Evolutionary conservation across 2,329 filamentous ascomycete species (phyloP).

Genomic region (Fusarium sterilihyphosum): DNA sequence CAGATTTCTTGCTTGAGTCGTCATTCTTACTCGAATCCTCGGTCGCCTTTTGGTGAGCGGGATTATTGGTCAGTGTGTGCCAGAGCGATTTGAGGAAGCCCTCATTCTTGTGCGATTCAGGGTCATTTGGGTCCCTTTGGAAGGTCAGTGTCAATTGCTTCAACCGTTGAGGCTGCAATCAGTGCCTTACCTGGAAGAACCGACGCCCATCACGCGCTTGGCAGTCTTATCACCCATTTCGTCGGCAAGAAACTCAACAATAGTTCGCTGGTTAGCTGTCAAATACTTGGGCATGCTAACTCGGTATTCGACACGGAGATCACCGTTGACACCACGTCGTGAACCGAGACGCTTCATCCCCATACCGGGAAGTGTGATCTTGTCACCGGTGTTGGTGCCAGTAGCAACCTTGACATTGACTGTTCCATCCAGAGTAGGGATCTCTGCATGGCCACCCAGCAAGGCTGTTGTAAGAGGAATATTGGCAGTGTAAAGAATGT

Average conservation of each 20-base stretch:
- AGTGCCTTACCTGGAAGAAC: slow-evolving; percentile 47
- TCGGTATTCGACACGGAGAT: slow-evolving; percentile 93
- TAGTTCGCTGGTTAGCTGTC: slow-evolving; percentile 87
- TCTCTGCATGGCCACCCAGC: slow-evolving; percentile 86
- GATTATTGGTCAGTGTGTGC: slow-evolving; percentile 89
- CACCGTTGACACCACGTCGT: slow-evolving; percentile 75
- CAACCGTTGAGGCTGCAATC: background rate
- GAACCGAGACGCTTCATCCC: slow-evolving; percentile 89
- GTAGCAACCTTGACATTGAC: slow-evolving; percentile 92
- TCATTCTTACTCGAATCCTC: slow-evolving; percentile 33
- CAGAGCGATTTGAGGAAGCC: slow-evolving; percentile 93
- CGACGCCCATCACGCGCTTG: slow-evolving; percentile 89
- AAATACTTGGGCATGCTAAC: slow-evolving; percentile 96
- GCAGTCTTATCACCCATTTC: slow-evolving; percentile 95
- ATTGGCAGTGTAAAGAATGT: slow-evolving; percentile 91
- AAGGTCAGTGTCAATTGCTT: slow-evolving; percentile 8
- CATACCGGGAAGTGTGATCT: slow-evolving; percentile 87
- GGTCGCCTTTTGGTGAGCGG: slow-evolving; percentile 58
- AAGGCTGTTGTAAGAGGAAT: slow-evolving; percentile 94
- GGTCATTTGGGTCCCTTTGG: slow-evolving; percentile 39
- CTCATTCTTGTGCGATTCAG: slow-evolving; percentile 76
- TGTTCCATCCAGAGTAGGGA: slow-evolving; percentile 90
- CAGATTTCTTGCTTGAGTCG: slow-evolving; percentile 37
- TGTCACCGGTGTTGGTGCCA: slow-evolving; percentile 92
- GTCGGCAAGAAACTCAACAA: slow-evolving; percentile 95